Conservation (phyloP, 2,329 filamentous ascomycete genomes). For the Ophiostoma himal-ulmi region DNA sequence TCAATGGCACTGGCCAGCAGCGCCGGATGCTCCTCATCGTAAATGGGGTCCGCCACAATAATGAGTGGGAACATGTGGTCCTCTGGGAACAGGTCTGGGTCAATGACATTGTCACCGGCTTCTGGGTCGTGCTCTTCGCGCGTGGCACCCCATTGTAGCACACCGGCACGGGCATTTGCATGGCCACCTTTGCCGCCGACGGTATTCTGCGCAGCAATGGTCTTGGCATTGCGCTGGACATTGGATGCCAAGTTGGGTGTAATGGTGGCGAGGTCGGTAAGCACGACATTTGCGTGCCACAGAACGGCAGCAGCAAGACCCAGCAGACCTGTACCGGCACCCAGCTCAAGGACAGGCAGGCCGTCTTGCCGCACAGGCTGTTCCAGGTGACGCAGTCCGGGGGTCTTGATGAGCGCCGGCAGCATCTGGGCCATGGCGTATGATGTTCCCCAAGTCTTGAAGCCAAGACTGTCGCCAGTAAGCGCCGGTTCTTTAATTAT, state of each 20-base stretch:
- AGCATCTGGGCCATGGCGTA: slow-evolving; percentile 77
- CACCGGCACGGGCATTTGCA: slow-evolving; percentile 55
- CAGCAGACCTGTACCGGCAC: slow-evolving; percentile 85
- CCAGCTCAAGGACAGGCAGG: slow-evolving; percentile 63
- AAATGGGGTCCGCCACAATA: slow-evolving; percentile 79
- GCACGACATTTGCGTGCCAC: slow-evolving; percentile 58
- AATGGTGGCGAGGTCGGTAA: slow-evolving; percentile 83
- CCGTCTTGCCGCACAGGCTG: background rate
- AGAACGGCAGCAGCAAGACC: slow-evolving; percentile 76
- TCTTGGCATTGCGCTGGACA: slow-evolving; percentile 54
- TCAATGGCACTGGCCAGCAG: slow-evolving; percentile 67
- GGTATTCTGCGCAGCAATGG: slow-evolving; percentile 46
- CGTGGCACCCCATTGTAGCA: slow-evolving; percentile 68
- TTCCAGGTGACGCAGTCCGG: slow-evolving; percentile 14
- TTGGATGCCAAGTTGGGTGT: slow-evolving; percentile 76
- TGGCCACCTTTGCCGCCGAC: background rate
- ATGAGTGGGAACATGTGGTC: slow-evolving; percentile 50
- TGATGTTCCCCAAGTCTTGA: slow-evolving; percentile 94
- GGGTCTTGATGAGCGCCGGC: slow-evolving; percentile 24
- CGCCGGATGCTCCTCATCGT: slow-evolving; percentile 73
- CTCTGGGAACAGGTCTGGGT: slow-evolving; percentile 39
- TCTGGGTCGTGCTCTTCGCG: slow-evolving; percentile 1
- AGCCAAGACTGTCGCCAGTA: slow-evolving; percentile 78
- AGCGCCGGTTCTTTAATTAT: slow-evolving; percentile 79
- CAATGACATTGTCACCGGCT: slow-evolving; percentile 37